Conservation (phyloP, 495 filamentous ascomycete species). For the Massariosphaeria phaeospora region DNA sequence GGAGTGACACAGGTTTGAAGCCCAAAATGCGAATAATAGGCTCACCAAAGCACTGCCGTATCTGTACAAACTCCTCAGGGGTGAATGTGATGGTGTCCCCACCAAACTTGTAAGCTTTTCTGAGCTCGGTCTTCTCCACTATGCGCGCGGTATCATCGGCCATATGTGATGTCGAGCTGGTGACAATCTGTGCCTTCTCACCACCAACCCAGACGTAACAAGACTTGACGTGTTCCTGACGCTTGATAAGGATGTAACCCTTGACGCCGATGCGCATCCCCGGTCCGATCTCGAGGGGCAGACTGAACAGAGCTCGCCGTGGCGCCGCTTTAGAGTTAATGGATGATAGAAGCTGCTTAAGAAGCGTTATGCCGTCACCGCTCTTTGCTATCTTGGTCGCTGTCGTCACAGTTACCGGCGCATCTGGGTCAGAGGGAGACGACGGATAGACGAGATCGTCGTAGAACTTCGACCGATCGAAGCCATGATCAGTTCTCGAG, state of each 20-base stretch:
- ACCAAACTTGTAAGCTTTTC: slow-evolving; percentile 94
- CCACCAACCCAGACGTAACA: slow-evolving; percentile 83
- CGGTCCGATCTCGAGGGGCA: slow-evolving; percentile 81
- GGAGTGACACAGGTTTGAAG: slow-evolving; percentile 73
- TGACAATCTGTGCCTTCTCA: slow-evolving; percentile 74
- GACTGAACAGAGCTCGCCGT: slow-evolving; percentile 79
- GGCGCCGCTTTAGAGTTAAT: slow-evolving; percentile 87
- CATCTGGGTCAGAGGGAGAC: slow-evolving; percentile 60
- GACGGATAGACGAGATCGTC: slow-evolving; percentile 53
- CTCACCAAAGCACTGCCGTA: slow-evolving; percentile 69
- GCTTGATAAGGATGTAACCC: slow-evolving; percentile 83
- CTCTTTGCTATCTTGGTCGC: slow-evolving; percentile 44
- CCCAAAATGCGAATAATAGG: slow-evolving; percentile 85
- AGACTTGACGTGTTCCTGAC: slow-evolving; percentile 69
- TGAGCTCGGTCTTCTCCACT: slow-evolving; percentile 75
- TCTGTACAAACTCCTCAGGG: slow-evolving; percentile 67
- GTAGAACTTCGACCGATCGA: slow-evolving; percentile 85
- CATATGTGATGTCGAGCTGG: slow-evolving; percentile 63
- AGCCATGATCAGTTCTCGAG: slow-evolving; percentile 64
- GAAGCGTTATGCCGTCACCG: slow-evolving; percentile 71
- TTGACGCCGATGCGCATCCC: slow-evolving; percentile 82
- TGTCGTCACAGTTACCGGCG: slow-evolving; percentile 48
- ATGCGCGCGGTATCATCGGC: slow-evolving; percentile 68
- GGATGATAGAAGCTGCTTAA: slow-evolving; percentile 77
- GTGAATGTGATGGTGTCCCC: slow-evolving; percentile 84